These are phyloP conservation scores for Whalleya microplaca DNA, from an alignment of 2,329 filamentous ascomycete species.

Conservation along the genomic window DNA sequence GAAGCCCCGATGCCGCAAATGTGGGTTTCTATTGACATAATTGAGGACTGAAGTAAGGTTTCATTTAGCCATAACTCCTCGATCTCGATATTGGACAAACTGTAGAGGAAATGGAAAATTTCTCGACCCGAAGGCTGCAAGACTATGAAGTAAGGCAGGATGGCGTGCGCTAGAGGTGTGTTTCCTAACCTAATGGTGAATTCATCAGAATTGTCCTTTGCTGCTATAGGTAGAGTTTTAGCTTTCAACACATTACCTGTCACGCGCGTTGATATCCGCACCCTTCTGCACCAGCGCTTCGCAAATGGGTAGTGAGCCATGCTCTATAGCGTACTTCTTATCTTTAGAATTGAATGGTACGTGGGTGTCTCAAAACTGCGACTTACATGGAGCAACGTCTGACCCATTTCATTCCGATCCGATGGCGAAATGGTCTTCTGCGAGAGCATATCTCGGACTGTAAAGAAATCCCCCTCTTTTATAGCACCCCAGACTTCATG, in stretches of 20 bases:
- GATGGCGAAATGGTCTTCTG: conserved; percentile 13
- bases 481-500: conserved; percentile 9
- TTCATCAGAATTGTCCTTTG: no score
- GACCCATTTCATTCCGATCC: not conserved
- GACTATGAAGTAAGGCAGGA: fast-evolving
- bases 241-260: conserved; percentile 1
- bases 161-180: not conserved
- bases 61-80: conserved; percentile 3
- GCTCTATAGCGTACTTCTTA: not conserved
- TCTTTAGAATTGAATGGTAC: not conserved
- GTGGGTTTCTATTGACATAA: no score
- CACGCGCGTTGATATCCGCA: conserved; percentile 14
- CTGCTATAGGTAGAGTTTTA: no score
- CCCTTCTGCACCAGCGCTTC: conserved; percentile 19
- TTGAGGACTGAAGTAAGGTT: not conserved
- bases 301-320: conserved; percentile 3
- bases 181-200: no score
- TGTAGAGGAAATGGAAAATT: conserved; percentile 10
- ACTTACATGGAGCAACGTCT: conserved; percentile 9
- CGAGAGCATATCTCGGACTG: conserved; percentile 10
- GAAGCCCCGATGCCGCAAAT: no score
- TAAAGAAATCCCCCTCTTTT: not conserved
- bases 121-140: no score
- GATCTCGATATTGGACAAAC: not conserved
- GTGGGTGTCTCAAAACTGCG: not conserved